Conservation (phyloP, 495 filamentous ascomycete species). For the Penicilliopsis zonata region DNA sequence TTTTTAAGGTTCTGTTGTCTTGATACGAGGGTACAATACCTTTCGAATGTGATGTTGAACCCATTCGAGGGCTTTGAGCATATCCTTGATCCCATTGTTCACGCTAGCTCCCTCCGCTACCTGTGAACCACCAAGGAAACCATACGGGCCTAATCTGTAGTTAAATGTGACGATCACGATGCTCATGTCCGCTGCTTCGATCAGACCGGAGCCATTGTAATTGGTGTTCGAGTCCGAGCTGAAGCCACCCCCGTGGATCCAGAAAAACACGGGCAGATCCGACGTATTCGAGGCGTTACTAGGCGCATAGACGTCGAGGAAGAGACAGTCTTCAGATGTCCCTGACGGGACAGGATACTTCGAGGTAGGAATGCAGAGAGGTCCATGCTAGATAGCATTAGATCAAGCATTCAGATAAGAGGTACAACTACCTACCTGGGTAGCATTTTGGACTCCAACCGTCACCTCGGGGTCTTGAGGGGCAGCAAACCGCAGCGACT, state of each 20-base stretch:
- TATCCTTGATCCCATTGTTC: conserved; percentile 64
- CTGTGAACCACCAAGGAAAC: conserved; percentile 55
- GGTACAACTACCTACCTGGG: conserved; percentile 17
- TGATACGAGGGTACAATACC: too few species aligned
- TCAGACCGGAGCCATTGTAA: conserved; percentile 50
- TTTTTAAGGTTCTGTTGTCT: too few species aligned
- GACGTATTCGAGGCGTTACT: conserved; percentile 26
- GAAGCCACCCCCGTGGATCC: conserved; percentile 70
- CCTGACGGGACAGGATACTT: conserved; percentile 17
- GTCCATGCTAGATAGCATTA: conserved; percentile 22
- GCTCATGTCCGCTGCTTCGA: conserved; percentile 42
- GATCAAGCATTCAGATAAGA: background rate
- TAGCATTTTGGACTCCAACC: conserved; percentile 30
- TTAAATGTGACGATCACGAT: conserved; percentile 69
- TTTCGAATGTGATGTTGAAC: conserved; percentile 49
- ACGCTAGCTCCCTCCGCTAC: conserved; percentile 39
- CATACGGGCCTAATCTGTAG: conserved; percentile 65
- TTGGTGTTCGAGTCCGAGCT: conserved; percentile 50
- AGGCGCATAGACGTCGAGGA: conserved; percentile 62
- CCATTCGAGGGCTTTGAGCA: conserved; percentile 56
- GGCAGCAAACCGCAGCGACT: conserved; percentile 44
- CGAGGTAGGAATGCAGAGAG: conserved; percentile 40
- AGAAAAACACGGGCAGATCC: conserved; percentile 55
- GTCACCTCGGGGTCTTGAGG: conserved; percentile 40
- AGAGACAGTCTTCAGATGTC: conserved; percentile 62